Evolutionary conservation across 2,329 filamentous ascomycete genomes (phyloP).

Genomic region (Monosporascus sp.): DNA sequence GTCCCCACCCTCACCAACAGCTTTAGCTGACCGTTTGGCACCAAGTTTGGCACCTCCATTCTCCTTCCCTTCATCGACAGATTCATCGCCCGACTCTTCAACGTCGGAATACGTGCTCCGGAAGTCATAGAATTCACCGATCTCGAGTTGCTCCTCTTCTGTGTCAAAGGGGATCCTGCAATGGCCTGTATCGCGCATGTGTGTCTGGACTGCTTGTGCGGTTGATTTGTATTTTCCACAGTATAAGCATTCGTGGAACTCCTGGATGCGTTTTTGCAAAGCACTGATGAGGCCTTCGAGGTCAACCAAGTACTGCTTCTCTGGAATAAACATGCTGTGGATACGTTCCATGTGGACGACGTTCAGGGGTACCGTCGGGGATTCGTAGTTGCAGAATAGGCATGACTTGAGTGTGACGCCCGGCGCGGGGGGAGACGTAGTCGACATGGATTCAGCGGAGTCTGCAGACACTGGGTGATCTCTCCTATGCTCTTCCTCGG

Average conservation of each 20-base stretch:
- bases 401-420: slow-evolving; percentile 53
- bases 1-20: slow-evolving; percentile 48
- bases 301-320: slow-evolving; percentile 77
- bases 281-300: slow-evolving; percentile 75
- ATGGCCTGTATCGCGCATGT: slow-evolving; percentile 95
- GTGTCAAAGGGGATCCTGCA: slow-evolving; percentile 92
- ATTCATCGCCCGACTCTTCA: slow-evolving; percentile 55
- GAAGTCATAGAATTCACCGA: slow-evolving; percentile 98
- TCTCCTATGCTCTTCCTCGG: slow-evolving; percentile 36
- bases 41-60: slow-evolving; percentile 66
- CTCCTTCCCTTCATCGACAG: slow-evolving; percentile 41
- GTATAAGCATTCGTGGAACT: slow-evolving; percentile 78
- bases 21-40: slow-evolving; percentile 49
- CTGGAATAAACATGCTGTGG: slow-evolving; percentile 95
- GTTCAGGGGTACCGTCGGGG: slow-evolving; percentile 70
- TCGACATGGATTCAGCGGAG: slow-evolving; percentile 36
- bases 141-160: slow-evolving; percentile 85
- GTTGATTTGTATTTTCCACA: slow-evolving; percentile 81
- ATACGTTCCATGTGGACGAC: slow-evolving; percentile 84
- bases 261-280: slow-evolving; percentile 73
- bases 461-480: slow-evolving; percentile 38
- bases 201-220: slow-evolving; percentile 78
- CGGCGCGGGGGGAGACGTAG: slow-evolving; percentile 35
- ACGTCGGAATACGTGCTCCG: slow-evolving; percentile 88
- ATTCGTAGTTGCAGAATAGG: slow-evolving; percentile 88